These are phyloP conservation scores for Pigoraptor vietnamica DNA, from an alignment of 78 protist species.

Conservation along the genomic window DNA sequence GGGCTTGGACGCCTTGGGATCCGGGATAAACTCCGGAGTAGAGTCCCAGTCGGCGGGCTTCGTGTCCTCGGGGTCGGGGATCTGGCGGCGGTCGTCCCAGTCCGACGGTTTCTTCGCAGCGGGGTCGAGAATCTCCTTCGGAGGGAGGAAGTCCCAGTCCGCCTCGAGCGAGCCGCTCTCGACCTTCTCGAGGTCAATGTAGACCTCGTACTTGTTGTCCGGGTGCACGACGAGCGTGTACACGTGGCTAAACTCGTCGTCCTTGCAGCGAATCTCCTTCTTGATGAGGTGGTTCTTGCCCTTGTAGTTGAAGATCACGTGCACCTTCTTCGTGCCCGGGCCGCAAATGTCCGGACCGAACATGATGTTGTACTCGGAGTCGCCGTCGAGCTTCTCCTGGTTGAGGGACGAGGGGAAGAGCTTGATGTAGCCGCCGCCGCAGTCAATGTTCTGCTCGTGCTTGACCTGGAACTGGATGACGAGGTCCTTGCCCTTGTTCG, in stretches of 20 bases:
- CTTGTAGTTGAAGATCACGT: conserved; percentile 84
- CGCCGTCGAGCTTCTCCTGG: conserved; percentile 69
- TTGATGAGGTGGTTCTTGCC: conserved; percentile 79
- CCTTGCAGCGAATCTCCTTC: conserved; percentile 53
- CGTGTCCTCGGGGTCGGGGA: conserved; percentile 60
- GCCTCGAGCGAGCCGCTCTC: conserved; percentile 75
- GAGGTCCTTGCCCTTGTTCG: conserved; percentile 56
- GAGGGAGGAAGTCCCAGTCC: conserved; percentile 79
- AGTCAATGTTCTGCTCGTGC: conserved; percentile 86
- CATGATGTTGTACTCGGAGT: conserved; percentile 83
- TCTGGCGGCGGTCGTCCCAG: conserved; percentile 74
- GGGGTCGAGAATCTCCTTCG: conserved; percentile 89
- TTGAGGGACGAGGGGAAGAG: conserved; percentile 49
- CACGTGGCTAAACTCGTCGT: conserved; percentile 90
- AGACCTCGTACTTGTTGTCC: conserved; percentile 90
- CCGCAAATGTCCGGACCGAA: conserved; percentile 97
- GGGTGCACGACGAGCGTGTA: conserved; percentile 94
- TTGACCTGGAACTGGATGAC: conserved; percentile 82
- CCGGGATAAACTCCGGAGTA: conserved; percentile 81
- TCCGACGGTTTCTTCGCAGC: conserved; percentile 82
- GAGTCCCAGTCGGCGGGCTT: conserved; percentile 90
- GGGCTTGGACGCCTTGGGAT: conserved; percentile 92
- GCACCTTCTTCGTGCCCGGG: conserved; percentile 55
- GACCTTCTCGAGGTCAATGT: conserved; percentile 74
- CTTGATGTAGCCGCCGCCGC: conserved; percentile 96